Evolutionary conservation across 192 early-diverging fungal species (phyloP).

Genomic region (Backusella sp.): DNA sequence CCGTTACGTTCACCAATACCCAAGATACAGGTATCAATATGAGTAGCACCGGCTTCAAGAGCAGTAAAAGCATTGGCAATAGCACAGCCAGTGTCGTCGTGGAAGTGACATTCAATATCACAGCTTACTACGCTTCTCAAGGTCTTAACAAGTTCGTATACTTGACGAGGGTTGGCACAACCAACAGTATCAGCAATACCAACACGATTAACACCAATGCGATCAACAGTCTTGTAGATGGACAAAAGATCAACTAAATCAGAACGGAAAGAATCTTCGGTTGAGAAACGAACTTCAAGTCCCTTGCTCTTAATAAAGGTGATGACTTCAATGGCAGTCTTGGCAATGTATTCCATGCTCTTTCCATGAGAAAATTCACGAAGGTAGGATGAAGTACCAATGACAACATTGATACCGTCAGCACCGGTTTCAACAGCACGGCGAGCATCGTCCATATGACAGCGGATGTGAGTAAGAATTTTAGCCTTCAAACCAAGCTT

Average conservation of each 20-base stretch:
- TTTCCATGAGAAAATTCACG: conserved; percentile 99
- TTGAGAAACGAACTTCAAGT: conserved; percentile 96
- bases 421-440: conserved; percentile 96
- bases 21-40: conserved; percentile 96
- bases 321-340: conserved; percentile 95
- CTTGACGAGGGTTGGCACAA: conserved; percentile 97
- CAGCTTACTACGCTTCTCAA: conserved; percentile 92
- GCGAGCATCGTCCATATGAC: conserved; percentile 98
- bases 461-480: conserved; percentile 94
- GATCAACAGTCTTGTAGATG: conserved; percentile 95
- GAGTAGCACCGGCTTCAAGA: conserved; percentile 97
- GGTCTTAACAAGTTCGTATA: conserved; percentile 95
- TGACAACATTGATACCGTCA: conserved; percentile 96
- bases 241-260: conserved; percentile 96
- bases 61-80: conserved; percentile 98
- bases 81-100: conserved; percentile 98
- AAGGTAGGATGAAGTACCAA: conserved; percentile 94
- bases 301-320: conserved; percentile 94
- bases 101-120: conserved; percentile 99
- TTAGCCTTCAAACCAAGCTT: conserved; percentile 95
- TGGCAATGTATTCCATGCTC: conserved; percentile 97
- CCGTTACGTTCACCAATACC: conserved; percentile 99
- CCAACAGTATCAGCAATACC: conserved; percentile 99
- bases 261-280: conserved; percentile 96
- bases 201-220: conserved; percentile 97